Conservation (phyloP, 1,284 basidiomycete genomes). For the Apiotrichum akiyoshidainum region DNA sequence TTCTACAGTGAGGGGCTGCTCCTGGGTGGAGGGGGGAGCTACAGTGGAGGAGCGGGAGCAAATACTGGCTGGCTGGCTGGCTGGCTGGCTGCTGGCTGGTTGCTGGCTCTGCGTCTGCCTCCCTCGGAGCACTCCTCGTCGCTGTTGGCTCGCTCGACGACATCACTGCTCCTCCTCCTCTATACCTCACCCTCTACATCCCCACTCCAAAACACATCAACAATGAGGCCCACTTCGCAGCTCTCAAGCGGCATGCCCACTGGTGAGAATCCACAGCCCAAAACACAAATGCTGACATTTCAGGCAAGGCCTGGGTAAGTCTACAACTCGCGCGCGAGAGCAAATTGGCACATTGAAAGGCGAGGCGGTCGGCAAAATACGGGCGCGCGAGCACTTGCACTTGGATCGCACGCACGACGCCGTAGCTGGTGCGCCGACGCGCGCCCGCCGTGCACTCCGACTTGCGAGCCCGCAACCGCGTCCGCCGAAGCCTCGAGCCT, state of each 20-base stretch:
- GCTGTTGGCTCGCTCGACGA: background rate
- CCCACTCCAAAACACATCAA: constrained; percentile 29
- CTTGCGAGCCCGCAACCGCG: too few relatives aligned
- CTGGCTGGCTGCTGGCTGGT: background rate
- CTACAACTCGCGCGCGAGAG: background rate
- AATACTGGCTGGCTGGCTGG: background rate
- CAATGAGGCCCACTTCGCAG: constrained; percentile 56
- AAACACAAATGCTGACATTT: constrained; percentile 17
- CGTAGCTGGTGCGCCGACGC: too few relatives aligned
- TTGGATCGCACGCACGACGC: too few relatives aligned
- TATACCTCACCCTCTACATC: background rate
- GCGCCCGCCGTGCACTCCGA: too few relatives aligned
- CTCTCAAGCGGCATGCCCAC: constrained; percentile 67
- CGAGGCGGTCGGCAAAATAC: background rate
- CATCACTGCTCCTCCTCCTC: background rate
- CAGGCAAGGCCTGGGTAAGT: constrained; percentile 46
- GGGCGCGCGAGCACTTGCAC: background rate
- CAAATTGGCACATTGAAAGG: too few relatives aligned
- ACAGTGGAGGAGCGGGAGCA: background rate
- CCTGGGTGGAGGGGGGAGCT: background rate
- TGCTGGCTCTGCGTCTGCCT: background rate
- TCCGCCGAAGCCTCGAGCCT: background rate
- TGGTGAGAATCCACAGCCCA: too few relatives aligned
- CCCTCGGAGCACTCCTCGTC: background rate
- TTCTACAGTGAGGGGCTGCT: too few relatives aligned